Base-by-base conservation (phyloP, 257 asterid species). In the Solanum gracilifrons region DNA sequence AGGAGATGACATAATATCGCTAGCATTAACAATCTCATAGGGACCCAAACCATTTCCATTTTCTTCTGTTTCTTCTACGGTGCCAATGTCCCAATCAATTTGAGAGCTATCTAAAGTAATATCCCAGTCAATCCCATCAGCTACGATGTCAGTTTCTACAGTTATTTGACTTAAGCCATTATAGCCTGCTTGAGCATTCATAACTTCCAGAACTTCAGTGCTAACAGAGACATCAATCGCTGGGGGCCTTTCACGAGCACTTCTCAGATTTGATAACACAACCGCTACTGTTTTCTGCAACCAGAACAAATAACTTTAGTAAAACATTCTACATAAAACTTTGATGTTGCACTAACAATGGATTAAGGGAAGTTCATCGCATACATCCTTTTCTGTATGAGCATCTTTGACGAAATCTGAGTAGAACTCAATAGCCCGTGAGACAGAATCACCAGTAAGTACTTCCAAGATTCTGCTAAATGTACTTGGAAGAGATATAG, bases 51-150 rank as follows among this genome's bases (percentile, higher is more conserved):
- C 99, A 87, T 94, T 93, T 76, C 96, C 98, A 73, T 89, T 94
- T 85, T 94, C 98, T 86, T 94, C 99, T 11, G 95, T 91, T 90
- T 90, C 93, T 88, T 94, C 96, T 77, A 91, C 89, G n/a, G 92
- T 89, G 80, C 97, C 95, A 83, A 95, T 94, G 92, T 94, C 98
- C 98, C 98, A 96, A 92, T 96, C 98, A 89, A 96, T 95, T 86
- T 94, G 95, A 84, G 98, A 88, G 93, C 95, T 96, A 60, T 93
- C 98, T 85, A 95, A 32, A 32, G 95, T 93, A 89, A 96, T 94
- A 92, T 94, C 98, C 98, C 99, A 95, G 91, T 95, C 98, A 79
- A 96, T 94, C 87, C 86, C 91, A 84, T 93, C 96, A 21, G 93
- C 90, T 39, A 90, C 91, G 51, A 84, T 32, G 82, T 90, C 94